Conservation (phyloP, 768 basidiomycete species). For the Boletus huronensis region DNA sequence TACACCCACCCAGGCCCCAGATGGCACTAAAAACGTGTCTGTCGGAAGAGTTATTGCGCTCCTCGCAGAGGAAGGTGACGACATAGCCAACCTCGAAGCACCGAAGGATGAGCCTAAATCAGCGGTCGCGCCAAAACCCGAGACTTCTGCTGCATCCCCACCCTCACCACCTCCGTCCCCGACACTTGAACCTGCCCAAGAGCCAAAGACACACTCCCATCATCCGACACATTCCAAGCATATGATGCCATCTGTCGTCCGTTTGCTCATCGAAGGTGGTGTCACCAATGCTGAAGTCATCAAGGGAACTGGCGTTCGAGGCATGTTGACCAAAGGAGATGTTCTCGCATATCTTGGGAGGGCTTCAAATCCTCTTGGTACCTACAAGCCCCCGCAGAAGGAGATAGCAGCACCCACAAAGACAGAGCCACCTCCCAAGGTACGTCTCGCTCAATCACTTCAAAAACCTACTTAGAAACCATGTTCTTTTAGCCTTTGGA, state of each 20-base stretch:
- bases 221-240: constrained; percentile 56
- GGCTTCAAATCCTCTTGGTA: constrained; percentile 73
- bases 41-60: constrained; percentile 91
- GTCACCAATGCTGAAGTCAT: constrained; percentile 62
- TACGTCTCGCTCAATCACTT: constrained; percentile 16
- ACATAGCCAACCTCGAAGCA: constrained; percentile 77
- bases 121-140: constrained; percentile 13
- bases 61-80: constrained; percentile 94
- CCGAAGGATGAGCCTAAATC: constrained; percentile 41
- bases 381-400: constrained; percentile 51
- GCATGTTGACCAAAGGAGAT: constrained; percentile 97
- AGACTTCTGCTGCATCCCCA: constrained; percentile 22
- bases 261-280: constrained; percentile 59
- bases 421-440: constrained; percentile 37
- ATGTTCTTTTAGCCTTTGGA: constrained; percentile 46
- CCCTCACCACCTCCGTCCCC: constrained; percentile 17
- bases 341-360: constrained; percentile 83
- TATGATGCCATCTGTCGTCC: constrained; percentile 87
- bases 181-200: constrained; percentile 21
- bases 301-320: constrained; percentile 84
- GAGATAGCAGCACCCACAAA: constrained; percentile 30
- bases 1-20: constrained; percentile 46
- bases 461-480: neutral
- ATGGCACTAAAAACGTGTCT: constrained; percentile 79
- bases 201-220: constrained; percentile 34